Evolutionary conservation across 2,329 filamentous ascomycete genomes (phyloP).

Genomic region (Penicillium oxalicum): DNA sequence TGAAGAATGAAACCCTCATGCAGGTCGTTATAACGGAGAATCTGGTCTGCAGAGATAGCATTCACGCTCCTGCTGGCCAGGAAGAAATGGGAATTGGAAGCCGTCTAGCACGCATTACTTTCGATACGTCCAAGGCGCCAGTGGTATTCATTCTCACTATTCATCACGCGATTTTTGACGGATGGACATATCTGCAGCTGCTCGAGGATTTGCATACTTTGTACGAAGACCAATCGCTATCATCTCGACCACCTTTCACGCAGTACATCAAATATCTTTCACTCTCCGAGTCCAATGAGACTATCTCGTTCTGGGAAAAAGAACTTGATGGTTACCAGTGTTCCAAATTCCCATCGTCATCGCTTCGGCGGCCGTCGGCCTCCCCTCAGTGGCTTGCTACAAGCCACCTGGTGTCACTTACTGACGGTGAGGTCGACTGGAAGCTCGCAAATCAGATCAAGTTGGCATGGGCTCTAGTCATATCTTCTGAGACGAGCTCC

Average conservation of each 20-base stretch:
- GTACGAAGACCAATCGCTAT: background rate
- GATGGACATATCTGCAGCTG: conserved; percentile 20
- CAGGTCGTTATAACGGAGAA: conserved; percentile 1
- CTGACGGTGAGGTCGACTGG: background rate
- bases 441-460: conserved; percentile 1
- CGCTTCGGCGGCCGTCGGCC: background rate
- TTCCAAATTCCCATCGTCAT: background rate
- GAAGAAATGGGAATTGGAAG: conserved; percentile 1
- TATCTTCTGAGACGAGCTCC: conserved; percentile 30
- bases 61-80: background rate
- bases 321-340: background rate
- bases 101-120: background rate
- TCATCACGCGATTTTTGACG: conserved; percentile 42
- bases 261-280: conserved; percentile 1
- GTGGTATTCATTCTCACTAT: conserved; percentile 33
- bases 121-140: background rate
- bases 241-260: background rate
- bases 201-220: conserved; percentile 8
- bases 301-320: background rate
- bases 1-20: conserved; percentile 9
- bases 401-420: background rate
- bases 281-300: background rate
- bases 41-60: background rate
- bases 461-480: conserved; percentile 33
- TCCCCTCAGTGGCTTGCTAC: background rate